Conservation (phyloP, 2,329 filamentous ascomycete species). For the Stagonosporopsis vannaccii region DNA sequence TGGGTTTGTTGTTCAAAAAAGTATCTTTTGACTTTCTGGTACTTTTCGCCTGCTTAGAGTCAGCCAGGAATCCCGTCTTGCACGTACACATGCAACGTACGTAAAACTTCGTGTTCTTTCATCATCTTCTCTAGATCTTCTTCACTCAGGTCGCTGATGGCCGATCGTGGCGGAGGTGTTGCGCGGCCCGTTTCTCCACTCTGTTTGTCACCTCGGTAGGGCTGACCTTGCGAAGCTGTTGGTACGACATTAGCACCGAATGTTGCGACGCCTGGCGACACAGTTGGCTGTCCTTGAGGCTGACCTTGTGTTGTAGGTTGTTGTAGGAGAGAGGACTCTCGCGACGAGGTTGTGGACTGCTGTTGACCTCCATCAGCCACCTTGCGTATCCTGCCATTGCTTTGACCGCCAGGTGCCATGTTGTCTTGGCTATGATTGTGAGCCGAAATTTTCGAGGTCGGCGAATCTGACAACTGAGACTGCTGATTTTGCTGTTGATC, state of each 20-base stretch:
- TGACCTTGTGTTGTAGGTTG: conserved; percentile 48
- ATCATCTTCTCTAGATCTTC: conserved; percentile 57
- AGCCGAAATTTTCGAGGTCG: conserved; percentile 37
- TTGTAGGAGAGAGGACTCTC: conserved; percentile 46
- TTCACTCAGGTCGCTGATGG: conserved; percentile 54
- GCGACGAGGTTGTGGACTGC: conserved; percentile 41
- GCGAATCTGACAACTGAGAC: conserved; percentile 33
- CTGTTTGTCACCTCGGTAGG: conserved; percentile 51
- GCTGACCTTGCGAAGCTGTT: conserved; percentile 54
- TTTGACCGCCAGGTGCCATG: conserved; percentile 39
- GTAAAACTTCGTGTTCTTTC: conserved; percentile 60
- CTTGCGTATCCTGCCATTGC: conserved; percentile 45
- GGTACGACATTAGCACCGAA: conserved; percentile 57
- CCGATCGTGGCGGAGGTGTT: conserved; percentile 55
- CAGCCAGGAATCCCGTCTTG: neutral
- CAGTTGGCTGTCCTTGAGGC: conserved; percentile 44
- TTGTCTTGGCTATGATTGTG: conserved; percentile 43
- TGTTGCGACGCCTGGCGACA: conserved; percentile 50
- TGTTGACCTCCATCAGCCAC: conserved; percentile 41
- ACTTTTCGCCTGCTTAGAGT: conserved; percentile 76
- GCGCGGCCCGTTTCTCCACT: conserved; percentile 48
- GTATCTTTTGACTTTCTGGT: conserved; percentile 96
- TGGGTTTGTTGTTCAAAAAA: conserved; percentile 93
- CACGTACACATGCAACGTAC: conserved; percentile 43
- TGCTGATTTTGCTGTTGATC: conserved; percentile 41